Evolutionary conservation across 306 rosid species (phyloP), one percentile per base, ranked within the genome.

Genomic region (Crotalaria pallida): DNA sequence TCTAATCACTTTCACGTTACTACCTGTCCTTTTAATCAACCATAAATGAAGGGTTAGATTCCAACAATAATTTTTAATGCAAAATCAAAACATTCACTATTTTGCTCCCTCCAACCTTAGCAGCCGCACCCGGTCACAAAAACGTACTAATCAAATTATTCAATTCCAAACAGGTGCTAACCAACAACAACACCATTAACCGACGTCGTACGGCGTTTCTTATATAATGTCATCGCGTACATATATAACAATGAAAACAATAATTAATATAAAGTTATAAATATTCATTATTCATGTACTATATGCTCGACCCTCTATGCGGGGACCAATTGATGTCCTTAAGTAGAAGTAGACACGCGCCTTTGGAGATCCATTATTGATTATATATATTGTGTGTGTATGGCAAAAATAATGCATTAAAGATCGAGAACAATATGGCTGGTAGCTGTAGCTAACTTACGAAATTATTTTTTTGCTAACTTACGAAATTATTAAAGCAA

Each of bases 101-200:
- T 72, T 72, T 81, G 82, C 82, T 61, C 75, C 78, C 81, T 78
- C 24, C 58, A 65, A 48, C 49, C 60, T 29, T 64, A 59, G 75
- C 83, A 65, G 22, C 72, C 51, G 67, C 83, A 67, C 33, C 62
- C 15, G 50, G 5, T 41, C 43, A 48, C 47, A 31, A 23, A 21
- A 23, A 21, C 43, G 15, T 26, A 41, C 58, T 61, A 13, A 53
- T 49, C 51, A 34, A 78, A 69, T 64, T 64, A 58, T 77, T 77
- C 23, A 64, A 73, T 68, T 68, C 33, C 56, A 49, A 50, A 41
- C 10, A 52, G 23, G 17, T 31, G 59, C 50, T 69, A 77, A 73
- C 76, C 69, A 64, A 52, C 24, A 56, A 40, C 77, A 36, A 36
- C 69, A 63, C 80, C 76, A 38, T 69, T 56, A 67, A 73, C 55